Percentiles rank a stretch among this genome's conserved stretches.
These are phyloP conservation scores for Microbotryomycetes sp. DNA, from an alignment of 1,284 basidiomycete genomes.

Conservation along the genomic window DNA sequence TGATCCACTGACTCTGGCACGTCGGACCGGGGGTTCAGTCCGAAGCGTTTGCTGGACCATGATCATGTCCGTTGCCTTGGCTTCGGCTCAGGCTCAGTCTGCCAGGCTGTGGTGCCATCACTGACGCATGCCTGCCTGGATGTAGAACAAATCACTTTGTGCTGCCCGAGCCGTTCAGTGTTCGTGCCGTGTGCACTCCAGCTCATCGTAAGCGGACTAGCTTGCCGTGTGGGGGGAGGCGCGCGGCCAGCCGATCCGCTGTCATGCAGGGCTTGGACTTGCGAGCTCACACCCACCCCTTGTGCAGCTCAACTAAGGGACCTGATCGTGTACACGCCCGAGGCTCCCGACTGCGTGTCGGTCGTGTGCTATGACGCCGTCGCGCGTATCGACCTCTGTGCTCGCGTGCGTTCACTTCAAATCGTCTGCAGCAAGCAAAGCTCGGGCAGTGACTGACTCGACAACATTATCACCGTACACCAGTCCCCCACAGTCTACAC, in stretches of 20 bases:
- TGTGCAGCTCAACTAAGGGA: constrained; percentile 24
- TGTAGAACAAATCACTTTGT: background rate
- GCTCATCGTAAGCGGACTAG: background rate
- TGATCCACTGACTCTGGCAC: no score
- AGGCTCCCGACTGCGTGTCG: constrained; percentile 4
- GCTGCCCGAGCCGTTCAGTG: background rate
- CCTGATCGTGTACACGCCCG: constrained; percentile 13
- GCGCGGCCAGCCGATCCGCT: background rate
- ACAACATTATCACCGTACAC: background rate
- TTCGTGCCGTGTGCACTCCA: background rate
- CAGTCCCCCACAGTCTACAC: constrained; percentile 1
- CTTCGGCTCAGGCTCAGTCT: no score
- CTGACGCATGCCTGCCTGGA: no score
- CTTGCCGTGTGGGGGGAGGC: background rate
- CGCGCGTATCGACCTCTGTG: constrained; percentile 12
- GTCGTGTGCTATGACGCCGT: constrained; percentile 19
- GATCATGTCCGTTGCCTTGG: background rate
- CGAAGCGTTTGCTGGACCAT: no score
- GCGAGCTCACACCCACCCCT: background rate
- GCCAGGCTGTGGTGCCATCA: no score
- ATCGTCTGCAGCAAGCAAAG: no score
- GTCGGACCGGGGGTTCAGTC: no score
- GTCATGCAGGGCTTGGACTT: background rate
- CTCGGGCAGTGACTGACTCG: background rate
- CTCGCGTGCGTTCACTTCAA: no score